Evolutionary conservation across 2,329 filamentous ascomycete species (phyloP).

Genomic region (Endoconidiophora laricicola): DNA sequence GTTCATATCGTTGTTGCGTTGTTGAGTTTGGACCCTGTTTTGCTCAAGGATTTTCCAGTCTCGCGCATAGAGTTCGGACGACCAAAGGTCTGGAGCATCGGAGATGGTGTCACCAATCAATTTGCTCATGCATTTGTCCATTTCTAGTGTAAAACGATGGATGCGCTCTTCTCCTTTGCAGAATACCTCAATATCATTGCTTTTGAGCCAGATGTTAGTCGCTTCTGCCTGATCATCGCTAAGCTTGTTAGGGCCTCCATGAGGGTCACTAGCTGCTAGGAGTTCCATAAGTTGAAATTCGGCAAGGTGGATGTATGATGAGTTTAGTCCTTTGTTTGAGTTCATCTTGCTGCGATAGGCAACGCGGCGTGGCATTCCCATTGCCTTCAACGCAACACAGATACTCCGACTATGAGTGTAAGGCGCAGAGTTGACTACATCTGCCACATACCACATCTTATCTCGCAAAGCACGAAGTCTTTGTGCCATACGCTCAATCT

Average conservation of each 20-base stretch:
- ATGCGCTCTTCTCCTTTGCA: constrained; percentile 90
- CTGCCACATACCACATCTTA: constrained; percentile 98
- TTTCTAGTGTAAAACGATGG: constrained; percentile 80
- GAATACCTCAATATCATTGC: constrained; percentile 75
- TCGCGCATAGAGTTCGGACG: constrained; percentile 70
- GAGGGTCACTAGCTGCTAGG: constrained; percentile 63
- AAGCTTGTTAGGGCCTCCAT: constrained; percentile 85
- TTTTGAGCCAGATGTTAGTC: constrained; percentile 66
- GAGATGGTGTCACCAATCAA: constrained; percentile 70
- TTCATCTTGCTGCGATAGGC: not conserved
- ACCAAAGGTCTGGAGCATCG: constrained; percentile 80
- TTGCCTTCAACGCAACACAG: constrained; percentile 73
- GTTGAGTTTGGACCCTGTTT: constrained; percentile 15
- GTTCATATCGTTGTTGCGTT: constrained; percentile 18
- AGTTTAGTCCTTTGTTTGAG: constrained; percentile 27
- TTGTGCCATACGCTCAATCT: constrained; percentile 58
- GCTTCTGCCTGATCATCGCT: constrained; percentile 89
- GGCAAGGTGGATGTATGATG: constrained; percentile 59
- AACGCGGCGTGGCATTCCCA: constrained; percentile 52
- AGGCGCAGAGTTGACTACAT: constrained; percentile 74
- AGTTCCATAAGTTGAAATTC: constrained; percentile 79
- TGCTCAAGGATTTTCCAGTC: constrained; percentile 50
- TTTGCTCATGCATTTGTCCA: constrained; percentile 72
- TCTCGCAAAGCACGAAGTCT: constrained; percentile 62
- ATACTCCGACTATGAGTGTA: constrained; percentile 82